Conservation (phyloP, 1,284 basidiomycete species). For the Mycosarcoma mackinlayi region DNA sequence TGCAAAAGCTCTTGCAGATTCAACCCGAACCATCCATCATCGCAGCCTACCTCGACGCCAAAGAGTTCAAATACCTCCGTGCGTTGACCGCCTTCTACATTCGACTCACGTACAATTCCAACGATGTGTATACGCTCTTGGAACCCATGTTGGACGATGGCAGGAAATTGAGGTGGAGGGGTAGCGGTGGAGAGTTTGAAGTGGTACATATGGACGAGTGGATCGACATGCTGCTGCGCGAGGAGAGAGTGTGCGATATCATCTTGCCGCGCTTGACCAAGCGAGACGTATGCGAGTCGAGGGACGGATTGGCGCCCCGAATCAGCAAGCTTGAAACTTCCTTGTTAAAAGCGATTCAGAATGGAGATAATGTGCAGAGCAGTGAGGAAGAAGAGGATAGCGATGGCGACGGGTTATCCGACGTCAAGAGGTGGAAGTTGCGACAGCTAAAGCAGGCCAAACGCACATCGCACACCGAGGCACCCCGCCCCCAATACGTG, state of each 20-base stretch:
- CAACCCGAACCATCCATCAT: conserved; percentile 97
- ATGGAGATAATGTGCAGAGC: not conserved
- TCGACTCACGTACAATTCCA: conserved; percentile 88
- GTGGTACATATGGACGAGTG: conserved; percentile 93
- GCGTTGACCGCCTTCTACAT: conserved; percentile 94
- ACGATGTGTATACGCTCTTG: conserved; percentile 89
- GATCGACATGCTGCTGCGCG: conserved; percentile 82
- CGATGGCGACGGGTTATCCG: conserved; percentile 26
- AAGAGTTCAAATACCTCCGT: conserved; percentile 96
- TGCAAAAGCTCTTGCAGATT: conserved; percentile 93
- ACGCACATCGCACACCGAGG: not conserved
- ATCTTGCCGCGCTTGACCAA: conserved; percentile 90
- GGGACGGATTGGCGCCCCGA: conserved; percentile 78
- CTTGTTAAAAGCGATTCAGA: conserved; percentile 71
- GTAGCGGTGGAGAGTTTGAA: conserved; percentile 73
- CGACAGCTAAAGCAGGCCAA: conserved; percentile 17
- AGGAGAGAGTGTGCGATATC: conserved; percentile 95
- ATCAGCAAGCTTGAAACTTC: conserved; percentile 81
- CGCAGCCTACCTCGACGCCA: conserved; percentile 85
- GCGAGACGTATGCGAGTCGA: conserved; percentile 88
- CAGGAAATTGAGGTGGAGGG: conserved; percentile 83
- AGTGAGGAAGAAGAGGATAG: conserved; percentile 9
- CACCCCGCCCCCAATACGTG: not conserved
- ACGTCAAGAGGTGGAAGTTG: conserved; percentile 35
- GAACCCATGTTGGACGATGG: conserved; percentile 95